Evolutionary conservation across 305 asterid species (phyloP).

Genomic region (Rubia peregrina): DNA sequence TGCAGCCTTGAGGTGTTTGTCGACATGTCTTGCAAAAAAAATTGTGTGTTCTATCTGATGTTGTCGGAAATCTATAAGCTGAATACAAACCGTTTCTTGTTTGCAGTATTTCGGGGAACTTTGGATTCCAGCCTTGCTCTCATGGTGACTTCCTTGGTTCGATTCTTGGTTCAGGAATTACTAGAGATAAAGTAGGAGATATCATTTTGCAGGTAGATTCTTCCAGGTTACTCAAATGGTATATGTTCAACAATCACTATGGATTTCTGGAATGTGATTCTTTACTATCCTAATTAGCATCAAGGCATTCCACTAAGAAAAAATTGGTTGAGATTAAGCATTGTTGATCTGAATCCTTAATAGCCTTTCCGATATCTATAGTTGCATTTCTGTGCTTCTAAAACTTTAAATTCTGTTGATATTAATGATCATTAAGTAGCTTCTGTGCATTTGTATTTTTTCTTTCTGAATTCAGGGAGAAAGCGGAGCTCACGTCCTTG

Average conservation of each 20-base stretch:
- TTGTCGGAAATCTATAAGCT: neutral
- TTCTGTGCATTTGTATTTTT: slow-evolving; percentile 2
- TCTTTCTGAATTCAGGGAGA: slow-evolving; percentile 47
- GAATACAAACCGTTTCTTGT: slow-evolving; percentile 19
- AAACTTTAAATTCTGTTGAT: neutral
- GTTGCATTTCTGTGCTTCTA: neutral
- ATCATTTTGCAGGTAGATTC: slow-evolving; percentile 65
- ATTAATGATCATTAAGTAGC: neutral
- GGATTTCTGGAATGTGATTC: neutral
- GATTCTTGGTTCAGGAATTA: slow-evolving; percentile 84
- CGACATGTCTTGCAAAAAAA: neutral
- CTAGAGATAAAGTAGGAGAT: slow-evolving; percentile 83
- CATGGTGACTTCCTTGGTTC: slow-evolving; percentile 97
- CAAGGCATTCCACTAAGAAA: neutral
- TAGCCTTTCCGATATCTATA: too few species aligned
- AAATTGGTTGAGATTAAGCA: neutral
- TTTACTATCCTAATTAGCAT: neutral
- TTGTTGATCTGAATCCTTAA: neutral
- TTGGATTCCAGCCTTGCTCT: slow-evolving; percentile 64
- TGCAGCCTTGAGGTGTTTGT: slow-evolving; percentile 68
- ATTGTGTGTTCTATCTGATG: slow-evolving; percentile 8
- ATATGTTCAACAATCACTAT: neutral
- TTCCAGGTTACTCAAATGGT: slow-evolving; percentile 1
- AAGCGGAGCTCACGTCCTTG: slow-evolving; percentile 80
- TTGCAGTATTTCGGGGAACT: slow-evolving; percentile 79